Evolutionary conservation across 2,329 filamentous ascomycete species (phyloP), one percentile per base, ranked within the genome.

Genomic region (Penicillium sp.): DNA sequence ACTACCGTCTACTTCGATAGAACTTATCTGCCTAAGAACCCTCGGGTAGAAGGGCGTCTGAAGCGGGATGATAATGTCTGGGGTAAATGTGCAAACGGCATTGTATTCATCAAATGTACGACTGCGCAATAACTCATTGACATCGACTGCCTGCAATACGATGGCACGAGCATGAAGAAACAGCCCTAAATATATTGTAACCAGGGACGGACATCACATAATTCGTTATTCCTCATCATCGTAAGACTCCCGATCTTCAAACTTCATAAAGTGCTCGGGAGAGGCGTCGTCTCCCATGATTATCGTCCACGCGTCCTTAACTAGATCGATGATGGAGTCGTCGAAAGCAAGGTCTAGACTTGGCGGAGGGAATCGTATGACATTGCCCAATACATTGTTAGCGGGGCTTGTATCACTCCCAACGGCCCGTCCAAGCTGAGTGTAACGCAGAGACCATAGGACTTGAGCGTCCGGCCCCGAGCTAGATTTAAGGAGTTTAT

Each of bases 281-380:
- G 79, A 79, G 1, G 75, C 79, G 5, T 84, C 82, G 1, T 80
- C 78, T 9, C 84, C 85, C 67, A 86, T 80, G 4, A 93, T 82
- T 53, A 81, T 79, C 64, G 85, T 81, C 93, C 93, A 98, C 7
- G 88, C 87, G 9, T 84, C 76, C 63, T 86, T 86, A 2, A 97
- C 91, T 29, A 86, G 76, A 7, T 87, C 84, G 9, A 97, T 77
- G 1, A 88, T 79, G 0, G 79, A 72, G 68, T 97, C 94, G 69
- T 92, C 87, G 66, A 97, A 91, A 0, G 90, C 85, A 7, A 96
- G 83, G 65, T 90, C 88, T 8, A 89, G 76, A 3, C 86, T 82
- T 0, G 87, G 73, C 2, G 85, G 79, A 5, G 87, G 83, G 63
- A 95, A 87, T 1, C 80, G 76, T 48, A 89, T 76, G 19, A 88